Evolutionary conservation across 352 stramenopile genomes (phyloP), one percentile per base, ranked within the genome.

Genomic region (Pythium aristosporum): DNA sequence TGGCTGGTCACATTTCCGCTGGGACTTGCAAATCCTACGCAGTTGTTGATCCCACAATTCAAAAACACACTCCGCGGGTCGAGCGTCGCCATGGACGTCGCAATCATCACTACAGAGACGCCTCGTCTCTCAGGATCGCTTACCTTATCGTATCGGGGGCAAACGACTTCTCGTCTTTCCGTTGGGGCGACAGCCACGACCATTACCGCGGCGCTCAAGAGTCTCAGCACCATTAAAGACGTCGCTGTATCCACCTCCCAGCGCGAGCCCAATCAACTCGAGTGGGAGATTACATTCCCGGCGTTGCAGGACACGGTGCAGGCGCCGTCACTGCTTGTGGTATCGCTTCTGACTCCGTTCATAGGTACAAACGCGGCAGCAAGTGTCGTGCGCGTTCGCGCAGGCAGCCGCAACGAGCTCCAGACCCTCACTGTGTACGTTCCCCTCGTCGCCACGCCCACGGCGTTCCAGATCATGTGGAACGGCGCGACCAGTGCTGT

Each of bases 1-100:
- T 88, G 84, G 80, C 57, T 49, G 39, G 69, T 91, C 16, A 86
- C 81, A 28, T 85, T 91, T 42, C 79, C 82, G 8, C 61, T 80
- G 8, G 65, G 63, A 3, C 58, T 87, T 20, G 32, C 37, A 21
- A 63, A 79, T 55, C 76, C 80, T 25, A 32, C 28, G 6, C 65
- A 75, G 34, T 10, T 88, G 7, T 28, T 88, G 0, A 50, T 60
- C 6, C 49, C 77, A 2, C 61, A 67, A 1, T 82, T 76, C 46
- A 51, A 18, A 16, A 55, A 48, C 7, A 76, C 73, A 2, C 61
- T 92, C 2, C 57, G 28, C 4, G 86, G 80, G 1, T 69, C 65
- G 1, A 78, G 77, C 8, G 63, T 77, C 5, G 30, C 25, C 0
- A 79, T 91, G 32, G 48, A 63, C 12, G 71, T 82, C 3, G 50